Base-by-base conservation (phyloP, 352 stramenopile species). In the Phytopythium kandeliae region DNA sequence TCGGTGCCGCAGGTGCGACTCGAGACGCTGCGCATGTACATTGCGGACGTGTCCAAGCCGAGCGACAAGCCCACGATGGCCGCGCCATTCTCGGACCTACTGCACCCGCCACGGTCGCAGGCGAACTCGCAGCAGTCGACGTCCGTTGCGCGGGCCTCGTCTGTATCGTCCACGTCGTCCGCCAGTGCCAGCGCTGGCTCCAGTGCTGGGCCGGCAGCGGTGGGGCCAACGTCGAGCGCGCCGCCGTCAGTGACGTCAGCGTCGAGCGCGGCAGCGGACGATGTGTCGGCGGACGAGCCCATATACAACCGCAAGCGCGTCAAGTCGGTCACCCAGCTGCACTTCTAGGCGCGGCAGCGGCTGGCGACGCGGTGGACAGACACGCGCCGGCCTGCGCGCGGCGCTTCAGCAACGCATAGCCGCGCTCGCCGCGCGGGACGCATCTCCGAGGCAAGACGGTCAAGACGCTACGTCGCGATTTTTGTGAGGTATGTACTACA, bases 1-100 rank as follows among this genome's bases (percentile, higher is more conserved):
- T 24, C 25, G 28, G 44, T 38, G 44, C 44, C 54, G 0, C 49
- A 49, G 6, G 54, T 74, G 34, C 58, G 37, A 25, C 55, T 82
- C 9, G 78, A 89, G 63, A 89, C 78, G 22, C 50, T 89, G 47
- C 68, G 74, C 7, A 86, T 89, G 70, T 89, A 81, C 53, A 54
- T 89, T 26, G 74, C 48, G 30, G 62, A 75, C 41, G 55, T 67
- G 21, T 66, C 63, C 21, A 59, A 63, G 13, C 43, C 51, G 34
- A 40, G 33, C 24, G 60, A 54, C 17, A 58, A 74, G 31, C 19
- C 47, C 11, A 55, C 48, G 21, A 55, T 46, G 21, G 52, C 57
- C 4, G 25, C 51, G n/a, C 52, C 67, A 35, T 65, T 74, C 36
- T 63, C 59, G 19, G 68, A 82, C 47, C 53, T 82, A 38, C 53